Base-by-base conservation (phyloP, 1,284 basidiomycete genomes). In the Apiotrichum sp. region DNA sequence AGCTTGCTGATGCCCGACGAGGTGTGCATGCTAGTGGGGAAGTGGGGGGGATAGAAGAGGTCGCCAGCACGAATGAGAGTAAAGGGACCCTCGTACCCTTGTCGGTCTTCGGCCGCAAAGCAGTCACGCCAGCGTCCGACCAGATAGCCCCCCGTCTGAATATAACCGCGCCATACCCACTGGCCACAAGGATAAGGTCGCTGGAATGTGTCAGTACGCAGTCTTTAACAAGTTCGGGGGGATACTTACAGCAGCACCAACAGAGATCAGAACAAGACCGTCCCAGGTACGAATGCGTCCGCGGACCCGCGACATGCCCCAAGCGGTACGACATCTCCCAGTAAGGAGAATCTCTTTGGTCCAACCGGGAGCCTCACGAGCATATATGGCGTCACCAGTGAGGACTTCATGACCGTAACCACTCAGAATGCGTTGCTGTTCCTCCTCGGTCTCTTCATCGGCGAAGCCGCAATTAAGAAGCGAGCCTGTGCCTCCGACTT, bases 341-440 rank as follows among this genome's bases (percentile, higher is more conserved):
- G 66, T 63, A 8, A 77, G 50, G 29, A 75, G 52, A 52, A 77
- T 74, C 69, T 77, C 76, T 59, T 75, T 75, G 3, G 73, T 74
- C 69, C 71, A 76, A 2, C 74, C 75, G 13, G 66, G 61, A 11
- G 65, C 60, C 35, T 74, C 70, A 2, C 57, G 59, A 41, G 68
- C 68, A 9, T 66, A 57, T 31, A 65, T 50, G 13, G 66, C 70
- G 14, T 57, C 52, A 14, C 63, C 66, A 2, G 61, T 57, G 1
- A 62, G 53, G n/a, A 74, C 52, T 52, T 70, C 57, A 52, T 70
- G 58, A 0, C 72, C 70, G 59, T 73, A 73, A 16, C 73, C 73
- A 16, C 29, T 60, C 46, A 53, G 58, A 16, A 71, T 67, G 41
- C 45, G 58, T 53, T 45, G 47, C 53, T 63, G 65, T 51, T 71